phyloP scores from a whole-genome alignment of 768 basidiomycete species.

The Calocybe gangraenosa region DNA sequence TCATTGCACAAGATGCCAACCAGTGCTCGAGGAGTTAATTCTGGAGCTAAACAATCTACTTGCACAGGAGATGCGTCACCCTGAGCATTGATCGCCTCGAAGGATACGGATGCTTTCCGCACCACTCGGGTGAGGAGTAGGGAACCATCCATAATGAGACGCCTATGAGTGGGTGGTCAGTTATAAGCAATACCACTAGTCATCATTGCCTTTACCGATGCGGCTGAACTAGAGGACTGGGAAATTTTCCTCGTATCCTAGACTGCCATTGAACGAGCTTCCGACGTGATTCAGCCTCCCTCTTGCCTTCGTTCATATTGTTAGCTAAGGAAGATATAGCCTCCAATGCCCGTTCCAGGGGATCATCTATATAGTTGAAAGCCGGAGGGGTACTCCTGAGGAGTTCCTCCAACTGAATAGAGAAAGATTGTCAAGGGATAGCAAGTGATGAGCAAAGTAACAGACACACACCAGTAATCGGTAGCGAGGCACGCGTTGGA shows the following conservation, averaged over 20 bases:
- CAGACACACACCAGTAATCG: conserved; percentile 71
- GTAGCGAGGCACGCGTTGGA: conserved; percentile 98
- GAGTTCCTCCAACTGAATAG: conserved; percentile 75
- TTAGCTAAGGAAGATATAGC: conserved; percentile 88
- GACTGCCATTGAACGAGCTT: conserved; percentile 90
- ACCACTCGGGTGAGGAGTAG: conserved; percentile 87
- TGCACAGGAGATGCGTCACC: conserved; percentile 80
- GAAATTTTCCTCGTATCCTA: conserved; percentile 87
- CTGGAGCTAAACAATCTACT: conserved; percentile 87
- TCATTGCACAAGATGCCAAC: conserved; percentile 91
- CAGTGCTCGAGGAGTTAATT: conserved; percentile 74
- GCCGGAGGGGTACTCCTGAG: conserved; percentile 80
- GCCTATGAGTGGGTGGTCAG: conserved; percentile 38
- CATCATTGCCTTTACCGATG: conserved; percentile 65
- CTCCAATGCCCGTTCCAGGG: conserved; percentile 77
- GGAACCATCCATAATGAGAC: conserved; percentile 90
- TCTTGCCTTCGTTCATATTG: conserved; percentile 98
- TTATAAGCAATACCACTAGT: background rate
- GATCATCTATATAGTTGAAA: conserved; percentile 72
- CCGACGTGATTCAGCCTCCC: conserved; percentile 88
- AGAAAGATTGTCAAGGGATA: conserved; percentile 11
- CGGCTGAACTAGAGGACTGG: conserved; percentile 96
- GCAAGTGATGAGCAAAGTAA: conserved; percentile 5
- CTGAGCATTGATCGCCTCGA: conserved; percentile 74
- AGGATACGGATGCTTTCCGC: conserved; percentile 75